Evolutionary conservation across 352 stramenopile genomes (phyloP).

Genomic region (Hyaloperonospora brassicae): DNA sequence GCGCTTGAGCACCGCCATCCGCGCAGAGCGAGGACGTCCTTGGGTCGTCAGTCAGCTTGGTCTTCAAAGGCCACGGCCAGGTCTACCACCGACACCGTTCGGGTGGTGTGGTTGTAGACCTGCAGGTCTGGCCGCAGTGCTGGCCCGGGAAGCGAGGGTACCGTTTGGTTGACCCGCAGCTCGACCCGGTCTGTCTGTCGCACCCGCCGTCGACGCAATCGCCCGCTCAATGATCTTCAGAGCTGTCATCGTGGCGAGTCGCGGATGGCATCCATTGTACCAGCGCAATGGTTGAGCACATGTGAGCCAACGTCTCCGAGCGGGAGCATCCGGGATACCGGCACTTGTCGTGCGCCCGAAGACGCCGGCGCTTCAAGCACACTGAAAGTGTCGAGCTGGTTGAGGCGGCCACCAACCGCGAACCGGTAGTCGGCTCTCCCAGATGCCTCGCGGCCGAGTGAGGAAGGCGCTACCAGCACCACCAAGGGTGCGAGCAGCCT

Average conservation of each 20-base stretch:
- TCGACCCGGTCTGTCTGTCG: neutral
- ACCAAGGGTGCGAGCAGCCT: no score
- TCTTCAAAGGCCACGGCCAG: constrained; percentile 5
- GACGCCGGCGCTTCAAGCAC: no score
- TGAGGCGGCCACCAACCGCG: constrained; percentile 8
- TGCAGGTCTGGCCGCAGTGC: no score
- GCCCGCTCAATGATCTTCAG: constrained; percentile 11
- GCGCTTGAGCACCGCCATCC: no score
- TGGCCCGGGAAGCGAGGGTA: no score
- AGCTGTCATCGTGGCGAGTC: constrained; percentile 9
- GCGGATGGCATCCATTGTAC: constrained; percentile 8
- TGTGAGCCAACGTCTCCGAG: no score
- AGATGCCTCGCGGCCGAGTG: constrained; percentile 6
- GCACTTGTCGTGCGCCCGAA: no score
- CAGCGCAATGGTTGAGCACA: no score
- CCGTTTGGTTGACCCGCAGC: constrained; percentile 13
- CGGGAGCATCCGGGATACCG: no score
- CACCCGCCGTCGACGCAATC: neutral
- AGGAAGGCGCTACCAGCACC: constrained; percentile 11
- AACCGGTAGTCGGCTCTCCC: constrained; percentile 16
- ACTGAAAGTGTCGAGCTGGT: constrained; percentile 11
- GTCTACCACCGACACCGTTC: constrained; percentile 6
- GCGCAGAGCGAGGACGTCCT: no score
- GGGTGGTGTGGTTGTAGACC: constrained; percentile 7
- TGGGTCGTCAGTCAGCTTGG: no score